These are phyloP conservation scores for Clonostachys rhizophaga DNA, from an alignment of 2,329 filamentous ascomycete genomes.

Conservation along the genomic window DNA sequence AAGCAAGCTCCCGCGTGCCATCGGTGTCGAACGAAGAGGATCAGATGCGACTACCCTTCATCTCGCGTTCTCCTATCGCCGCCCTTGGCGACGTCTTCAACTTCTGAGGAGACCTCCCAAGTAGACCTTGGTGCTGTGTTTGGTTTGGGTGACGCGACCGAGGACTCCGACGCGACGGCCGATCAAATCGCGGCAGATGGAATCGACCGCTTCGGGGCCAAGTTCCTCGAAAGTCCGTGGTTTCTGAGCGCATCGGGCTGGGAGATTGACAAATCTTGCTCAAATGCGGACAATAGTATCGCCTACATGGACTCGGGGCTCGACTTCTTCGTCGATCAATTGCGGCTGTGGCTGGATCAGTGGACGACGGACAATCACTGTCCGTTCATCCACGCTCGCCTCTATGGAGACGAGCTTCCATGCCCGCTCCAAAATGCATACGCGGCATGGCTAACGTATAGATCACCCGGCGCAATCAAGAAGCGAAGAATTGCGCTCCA, in stretches of 20 bases:
- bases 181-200: neutral
- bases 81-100: neutral
- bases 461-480: neutral
- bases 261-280: neutral
- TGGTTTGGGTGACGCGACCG: too few species aligned
- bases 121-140: too few species aligned
- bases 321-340: constrained; percentile 1
- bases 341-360: constrained; percentile 3
- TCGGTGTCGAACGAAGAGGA: neutral
- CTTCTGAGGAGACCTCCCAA: neutral
- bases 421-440: constrained; percentile 1
- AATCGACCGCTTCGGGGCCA: neutral
- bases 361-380: constrained; percentile 1
- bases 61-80: neutral
- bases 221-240: neutral
- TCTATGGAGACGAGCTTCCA: constrained; percentile 3
- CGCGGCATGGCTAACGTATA: neutral
- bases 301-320: constrained; percentile 1
- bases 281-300: neutral
- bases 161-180: neutral
- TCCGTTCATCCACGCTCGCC: constrained; percentile 1
- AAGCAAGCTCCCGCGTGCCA: neutral
- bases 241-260: neutral
- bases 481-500: neutral
- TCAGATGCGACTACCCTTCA: neutral